These are phyloP conservation scores for Posidonia australis DNA, from an alignment of 106 monocot genomes.

Conservation along the genomic window DNA sequence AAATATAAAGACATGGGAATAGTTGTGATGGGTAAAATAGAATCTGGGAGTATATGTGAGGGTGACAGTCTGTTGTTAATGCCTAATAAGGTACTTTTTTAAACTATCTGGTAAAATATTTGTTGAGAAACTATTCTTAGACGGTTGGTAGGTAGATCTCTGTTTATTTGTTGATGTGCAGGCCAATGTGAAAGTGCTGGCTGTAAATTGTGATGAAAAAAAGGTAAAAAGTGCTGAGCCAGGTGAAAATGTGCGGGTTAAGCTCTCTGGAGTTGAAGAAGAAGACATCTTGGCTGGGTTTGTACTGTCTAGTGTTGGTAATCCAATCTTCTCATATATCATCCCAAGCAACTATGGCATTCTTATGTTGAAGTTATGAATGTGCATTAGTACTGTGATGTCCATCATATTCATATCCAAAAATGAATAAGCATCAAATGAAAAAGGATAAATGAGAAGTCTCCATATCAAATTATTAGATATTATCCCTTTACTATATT, in stretches of 20 bases:
- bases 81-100: conserved; percentile 74
- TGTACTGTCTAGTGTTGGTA: conserved; percentile 87
- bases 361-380: too few relatives aligned
- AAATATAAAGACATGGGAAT: conserved; percentile 99
- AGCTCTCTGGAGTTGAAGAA: conserved; percentile 80
- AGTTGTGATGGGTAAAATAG: conserved; percentile 95
- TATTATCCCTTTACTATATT: too few relatives aligned
- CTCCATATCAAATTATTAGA: too few relatives aligned
- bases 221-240: conserved; percentile 61
- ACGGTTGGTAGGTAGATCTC: not conserved
- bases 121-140: not conserved
- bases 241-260: conserved; percentile 86
- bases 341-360: not conserved
- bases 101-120: not conserved
- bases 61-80: conserved; percentile 80
- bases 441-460: too few relatives aligned
- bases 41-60: conserved; percentile 76
- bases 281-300: conserved; percentile 91
- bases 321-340: not conserved
- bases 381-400: too few relatives aligned
- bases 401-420: too few relatives aligned
- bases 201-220: conserved; percentile 66
- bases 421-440: too few relatives aligned
- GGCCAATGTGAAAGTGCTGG: conserved; percentile 79
- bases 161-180: conserved; percentile 13